Percentiles rank a stretch among this genome's conserved stretches.
These are phyloP conservation scores for Candida ascalaphidarum DNA, from an alignment of 805 yeast genomes.

Conservation along the genomic window DNA sequence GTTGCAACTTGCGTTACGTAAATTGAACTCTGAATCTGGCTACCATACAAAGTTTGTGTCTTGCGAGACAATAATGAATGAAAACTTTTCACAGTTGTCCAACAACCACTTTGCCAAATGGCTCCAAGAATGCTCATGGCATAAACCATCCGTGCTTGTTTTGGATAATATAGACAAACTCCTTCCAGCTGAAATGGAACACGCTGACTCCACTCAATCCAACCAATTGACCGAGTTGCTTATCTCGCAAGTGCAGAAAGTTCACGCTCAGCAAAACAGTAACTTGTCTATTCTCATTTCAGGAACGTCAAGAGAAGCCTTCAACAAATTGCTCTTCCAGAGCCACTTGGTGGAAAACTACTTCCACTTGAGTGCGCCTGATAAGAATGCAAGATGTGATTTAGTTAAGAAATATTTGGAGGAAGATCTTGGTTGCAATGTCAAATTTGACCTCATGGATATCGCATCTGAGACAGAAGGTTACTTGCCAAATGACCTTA, in stretches of 20 bases:
- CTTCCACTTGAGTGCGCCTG: slow-evolving; percentile 58
- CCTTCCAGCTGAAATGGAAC: slow-evolving; percentile 55
- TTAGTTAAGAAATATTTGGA: slow-evolving; percentile 34
- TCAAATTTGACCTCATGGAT: slow-evolving; percentile 36
- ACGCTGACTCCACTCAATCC: slow-evolving; percentile 52
- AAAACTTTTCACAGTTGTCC: slow-evolving; percentile 38
- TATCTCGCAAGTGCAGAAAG: slow-evolving; percentile 31
- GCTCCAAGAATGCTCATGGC: slow-evolving; percentile 57
- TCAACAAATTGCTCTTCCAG: slow-evolving; percentile 53
- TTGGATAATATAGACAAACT: slow-evolving; percentile 74
- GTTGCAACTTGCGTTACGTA: slow-evolving; percentile 30
- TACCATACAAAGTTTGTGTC: slow-evolving; percentile 38
- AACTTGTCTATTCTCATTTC: slow-evolving; percentile 55
- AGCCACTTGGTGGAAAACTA: slow-evolving; percentile 65
- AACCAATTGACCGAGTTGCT: slow-evolving; percentile 60
- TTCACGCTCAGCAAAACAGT: slow-evolving; percentile 34
- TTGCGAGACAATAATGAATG: slow-evolving; percentile 52
- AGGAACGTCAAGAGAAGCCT: slow-evolving; percentile 52
- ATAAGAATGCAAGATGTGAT: slow-evolving; percentile 46
- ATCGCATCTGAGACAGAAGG: slow-evolving; percentile 74
- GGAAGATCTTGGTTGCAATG: slow-evolving; percentile 16
- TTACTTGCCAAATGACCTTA: slow-evolving; percentile 75
- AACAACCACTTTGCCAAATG: slow-evolving; percentile 33
- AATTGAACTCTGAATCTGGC: slow-evolving; percentile 30
- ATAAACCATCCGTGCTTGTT: slow-evolving; percentile 64